Evolutionary conservation across 495 filamentous ascomycete genomes (phyloP).

Genomic region (Astrocystis sublimbata): DNA sequence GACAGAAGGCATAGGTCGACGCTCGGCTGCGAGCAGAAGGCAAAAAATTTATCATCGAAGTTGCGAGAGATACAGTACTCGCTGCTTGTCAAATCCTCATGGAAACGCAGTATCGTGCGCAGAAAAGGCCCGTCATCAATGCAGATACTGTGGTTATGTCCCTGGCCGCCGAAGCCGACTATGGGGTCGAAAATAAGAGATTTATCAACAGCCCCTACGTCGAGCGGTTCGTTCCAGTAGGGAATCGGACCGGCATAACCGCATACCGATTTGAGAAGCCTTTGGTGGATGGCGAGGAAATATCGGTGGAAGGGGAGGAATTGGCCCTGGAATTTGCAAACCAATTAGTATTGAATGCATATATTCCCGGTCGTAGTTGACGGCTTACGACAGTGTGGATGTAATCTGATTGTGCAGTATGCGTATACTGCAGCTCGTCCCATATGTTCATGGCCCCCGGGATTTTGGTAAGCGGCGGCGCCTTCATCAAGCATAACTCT

Average conservation of each 20-base stretch:
- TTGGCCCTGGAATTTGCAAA: not conserved
- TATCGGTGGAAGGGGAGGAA: conserved; percentile 42
- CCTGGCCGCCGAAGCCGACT: conserved; percentile 43
- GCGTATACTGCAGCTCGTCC: conserved; percentile 46
- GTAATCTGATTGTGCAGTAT: conserved; percentile 32
- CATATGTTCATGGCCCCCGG: conserved; percentile 37
- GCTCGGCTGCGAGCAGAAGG: not conserved
- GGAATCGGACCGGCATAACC: conserved; percentile 40
- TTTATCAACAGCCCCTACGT: conserved; percentile 34
- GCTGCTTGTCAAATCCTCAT: not conserved
- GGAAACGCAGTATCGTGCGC: not conserved
- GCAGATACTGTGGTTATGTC: conserved; percentile 24
- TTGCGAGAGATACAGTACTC: conserved; percentile 1
- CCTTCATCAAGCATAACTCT: conserved; percentile 46
- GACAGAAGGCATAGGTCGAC: not conserved
- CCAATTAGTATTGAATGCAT: not conserved
- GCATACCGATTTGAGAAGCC: conserved; percentile 35
- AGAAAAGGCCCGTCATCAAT: conserved; percentile 40
- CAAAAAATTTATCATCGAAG: not conserved
- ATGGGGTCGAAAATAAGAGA: conserved; percentile 30
- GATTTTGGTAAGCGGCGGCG: conserved; percentile 30
- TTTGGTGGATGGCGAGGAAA: conserved; percentile 35
- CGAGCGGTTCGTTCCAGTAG: conserved; percentile 42
- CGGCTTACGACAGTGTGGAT: conserved; percentile 36
- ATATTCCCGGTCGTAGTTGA: conserved; percentile 20